phyloP scores from a whole-genome alignment of 2,329 filamentous ascomycete genomes.

The Ophiostoma sp. region DNA sequence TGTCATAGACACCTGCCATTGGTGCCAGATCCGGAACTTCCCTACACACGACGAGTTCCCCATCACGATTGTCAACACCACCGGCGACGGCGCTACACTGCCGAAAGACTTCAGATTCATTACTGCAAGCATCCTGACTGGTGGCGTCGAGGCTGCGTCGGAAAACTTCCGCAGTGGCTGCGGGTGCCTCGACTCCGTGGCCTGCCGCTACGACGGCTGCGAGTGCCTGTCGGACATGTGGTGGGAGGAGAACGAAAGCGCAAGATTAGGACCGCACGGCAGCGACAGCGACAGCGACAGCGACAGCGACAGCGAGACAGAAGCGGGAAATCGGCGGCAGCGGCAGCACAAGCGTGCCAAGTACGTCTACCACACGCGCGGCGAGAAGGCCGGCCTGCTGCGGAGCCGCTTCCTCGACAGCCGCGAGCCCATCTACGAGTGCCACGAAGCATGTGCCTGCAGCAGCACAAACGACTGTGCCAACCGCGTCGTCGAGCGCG shows the following conservation, averaged over 20 bases:
- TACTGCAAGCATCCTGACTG: constrained; percentile 51
- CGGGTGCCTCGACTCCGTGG: constrained; percentile 53
- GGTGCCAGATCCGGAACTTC: constrained; percentile 56
- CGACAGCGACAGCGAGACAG: constrained; percentile 13
- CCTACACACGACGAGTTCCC: constrained; percentile 44
- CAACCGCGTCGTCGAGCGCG: constrained; percentile 71
- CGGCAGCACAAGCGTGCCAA: constrained; percentile 30
- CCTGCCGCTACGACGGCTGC: constrained; percentile 64
- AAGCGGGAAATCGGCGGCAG: background rate
- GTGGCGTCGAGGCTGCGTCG: constrained; percentile 55
- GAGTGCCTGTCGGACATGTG: constrained; percentile 55
- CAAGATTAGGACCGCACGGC: constrained; percentile 16
- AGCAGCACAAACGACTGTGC: constrained; percentile 45
- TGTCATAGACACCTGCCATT: constrained; percentile 46
- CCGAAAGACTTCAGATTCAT: constrained; percentile 66
- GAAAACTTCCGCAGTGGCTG: constrained; percentile 64
- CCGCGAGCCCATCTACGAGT: constrained; percentile 69
- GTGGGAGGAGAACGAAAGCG: constrained; percentile 50
- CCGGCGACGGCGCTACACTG: constrained; percentile 48
- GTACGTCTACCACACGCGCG: constrained; percentile 61
- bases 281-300: constrained; percentile 29
- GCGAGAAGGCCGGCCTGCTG: constrained; percentile 48
- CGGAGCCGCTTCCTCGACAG: constrained; percentile 48
- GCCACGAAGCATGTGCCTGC: constrained; percentile 66
- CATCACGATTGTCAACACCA: constrained; percentile 59